Evolutionary conservation across 2,329 filamentous ascomycete species (phyloP).

Genomic region (Lecanicillium sp.): DNA sequence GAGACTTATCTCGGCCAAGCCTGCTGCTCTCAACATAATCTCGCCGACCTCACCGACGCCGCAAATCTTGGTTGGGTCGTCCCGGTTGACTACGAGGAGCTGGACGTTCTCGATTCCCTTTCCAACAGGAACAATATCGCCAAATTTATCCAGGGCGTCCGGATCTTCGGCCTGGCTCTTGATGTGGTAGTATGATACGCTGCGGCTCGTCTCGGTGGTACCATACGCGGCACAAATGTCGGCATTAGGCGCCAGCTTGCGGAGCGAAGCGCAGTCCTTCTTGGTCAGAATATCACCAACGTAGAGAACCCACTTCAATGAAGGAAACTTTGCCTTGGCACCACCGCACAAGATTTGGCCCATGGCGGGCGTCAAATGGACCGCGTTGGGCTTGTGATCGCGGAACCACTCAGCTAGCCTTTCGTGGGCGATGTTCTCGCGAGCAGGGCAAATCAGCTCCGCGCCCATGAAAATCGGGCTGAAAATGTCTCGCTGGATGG

Average conservation of each 20-base stretch:
- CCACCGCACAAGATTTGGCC: slow-evolving; percentile 89
- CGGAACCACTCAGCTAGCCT: slow-evolving; percentile 82
- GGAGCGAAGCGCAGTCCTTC: slow-evolving; percentile 70
- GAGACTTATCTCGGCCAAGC: slow-evolving; percentile 66
- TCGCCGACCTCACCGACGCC: slow-evolving; percentile 76
- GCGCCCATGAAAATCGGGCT: slow-evolving; percentile 84
- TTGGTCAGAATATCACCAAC: slow-evolving; percentile 87
- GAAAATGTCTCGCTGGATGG: slow-evolving; percentile 69
- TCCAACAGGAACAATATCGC: slow-evolving; percentile 73
- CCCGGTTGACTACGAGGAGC: slow-evolving; percentile 70
- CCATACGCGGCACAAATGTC: slow-evolving; percentile 82
- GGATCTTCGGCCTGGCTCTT: slow-evolving; percentile 57
- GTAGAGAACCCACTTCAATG: slow-evolving; percentile 74
- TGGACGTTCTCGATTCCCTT: slow-evolving; percentile 85
- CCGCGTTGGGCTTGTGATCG: slow-evolving; percentile 64
- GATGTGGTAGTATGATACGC: slow-evolving; percentile 77
- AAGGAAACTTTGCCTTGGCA: slow-evolving; percentile 66
- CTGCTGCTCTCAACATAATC: slow-evolving; percentile 73
- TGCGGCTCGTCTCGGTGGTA: slow-evolving; percentile 75
- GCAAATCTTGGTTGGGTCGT: slow-evolving; percentile 60
- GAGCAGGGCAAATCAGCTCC: slow-evolving; percentile 66
- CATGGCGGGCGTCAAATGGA: slow-evolving; percentile 93
- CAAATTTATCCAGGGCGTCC: slow-evolving; percentile 30
- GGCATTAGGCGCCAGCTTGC: slow-evolving; percentile 64
- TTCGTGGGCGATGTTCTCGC: slow-evolving; percentile 81